Evolutionary conservation across 495 filamentous ascomycete species (phyloP), one percentile per base, ranked within the genome.

Genomic region (Glonium stellatum): DNA sequence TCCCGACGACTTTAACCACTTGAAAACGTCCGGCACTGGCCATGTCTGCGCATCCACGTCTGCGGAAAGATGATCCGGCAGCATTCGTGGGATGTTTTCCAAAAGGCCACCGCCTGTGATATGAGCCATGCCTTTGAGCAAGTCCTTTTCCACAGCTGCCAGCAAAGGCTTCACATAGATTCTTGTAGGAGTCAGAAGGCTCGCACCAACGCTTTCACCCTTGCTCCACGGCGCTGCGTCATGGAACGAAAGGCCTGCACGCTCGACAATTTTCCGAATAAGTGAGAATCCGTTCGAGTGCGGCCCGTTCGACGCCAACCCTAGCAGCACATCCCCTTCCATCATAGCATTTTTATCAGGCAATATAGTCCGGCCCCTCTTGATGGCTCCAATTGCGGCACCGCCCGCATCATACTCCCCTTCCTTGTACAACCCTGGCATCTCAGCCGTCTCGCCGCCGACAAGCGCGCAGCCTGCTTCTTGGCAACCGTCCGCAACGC

Each of bases 211-310:
- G 66, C 34, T 66, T 36, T 65, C 71, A 35, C 71, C 62, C 51
- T 66, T 31, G 35, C 79, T 73, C 87, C 95, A 97, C 19, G 93
- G 93, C 1, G 88, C 86, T 1, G 78, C 67, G 62, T 86, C 82
- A 4, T 76, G 75, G 76, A 88, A 95, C 58, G 67, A 69, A 9
- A 97, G 72, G n/a, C 84, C 82, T 23, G 84, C 76, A 44, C 78
- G 79, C 60, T 87, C 83, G 64, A 97, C 77, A 66, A 97, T 89
- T 73, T 87, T 88, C 59, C 92, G 88, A 41, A 97, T 84, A 39
- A 98, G 84, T 0, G 90, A 96, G 79, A 92, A 98, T 39, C 93
- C 93, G 73, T 98, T 98, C 8, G 90, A 95, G 72, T 97, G 93
- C 0, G 87, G 82, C 37, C 93, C 93, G 37, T 82, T 88, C 22